These are phyloP conservation scores for Naganishia vaughanmartiniae DNA, from an alignment of 768 basidiomycete genomes.

Conservation along the genomic window DNA sequence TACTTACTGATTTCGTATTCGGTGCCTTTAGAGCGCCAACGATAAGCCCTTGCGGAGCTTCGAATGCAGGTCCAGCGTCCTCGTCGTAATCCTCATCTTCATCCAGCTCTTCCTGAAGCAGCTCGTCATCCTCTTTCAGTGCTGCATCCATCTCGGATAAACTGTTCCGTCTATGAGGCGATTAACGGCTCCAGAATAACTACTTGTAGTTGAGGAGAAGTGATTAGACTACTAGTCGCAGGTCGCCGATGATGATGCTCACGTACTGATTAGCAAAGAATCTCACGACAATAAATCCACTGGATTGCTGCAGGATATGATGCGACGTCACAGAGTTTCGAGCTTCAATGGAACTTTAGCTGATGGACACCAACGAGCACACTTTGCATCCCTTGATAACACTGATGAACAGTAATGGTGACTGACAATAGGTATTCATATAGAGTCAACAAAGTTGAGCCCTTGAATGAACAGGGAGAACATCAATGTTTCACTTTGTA, in stretches of 20 bases:
- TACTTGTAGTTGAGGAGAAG: background rate
- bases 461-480: no score
- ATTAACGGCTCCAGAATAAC: no score
- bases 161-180: no score
- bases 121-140: slow-evolving; percentile 22
- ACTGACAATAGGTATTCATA: background rate
- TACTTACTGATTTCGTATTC: slow-evolving; percentile 18
- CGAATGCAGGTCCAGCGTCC: background rate
- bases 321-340: no score
- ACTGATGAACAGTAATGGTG: no score
- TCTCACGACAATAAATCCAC: no score
- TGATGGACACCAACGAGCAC: no score
- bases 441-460: background rate
- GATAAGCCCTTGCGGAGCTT: slow-evolving; percentile 18
- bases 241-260: no score
- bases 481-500: background rate
- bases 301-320: no score
- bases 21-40: slow-evolving; percentile 10
- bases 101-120: slow-evolving; percentile 14
- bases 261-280: no score
- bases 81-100: slow-evolving; percentile 23
- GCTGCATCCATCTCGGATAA: background rate
- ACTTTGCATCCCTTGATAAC: no score
- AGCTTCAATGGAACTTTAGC: no score
- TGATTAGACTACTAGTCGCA: background rate